Conservation (phyloP, 1,139 yeast genomes). For the Diutina sp. region DNA sequence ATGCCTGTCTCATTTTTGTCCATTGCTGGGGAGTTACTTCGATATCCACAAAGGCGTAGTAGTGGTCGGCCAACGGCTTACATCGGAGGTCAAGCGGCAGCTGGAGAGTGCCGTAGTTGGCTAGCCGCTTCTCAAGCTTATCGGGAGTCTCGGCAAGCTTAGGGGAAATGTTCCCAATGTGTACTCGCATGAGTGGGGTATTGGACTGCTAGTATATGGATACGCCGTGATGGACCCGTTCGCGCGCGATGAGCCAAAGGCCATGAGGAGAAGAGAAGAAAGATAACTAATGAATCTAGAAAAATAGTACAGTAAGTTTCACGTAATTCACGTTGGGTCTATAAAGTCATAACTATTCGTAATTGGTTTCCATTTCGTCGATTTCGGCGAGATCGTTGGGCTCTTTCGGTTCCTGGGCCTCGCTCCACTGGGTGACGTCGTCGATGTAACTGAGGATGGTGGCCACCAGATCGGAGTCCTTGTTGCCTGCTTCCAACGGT, state of each 20-base stretch:
- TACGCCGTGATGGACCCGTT: too few species aligned
- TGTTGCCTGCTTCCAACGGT: constrained; percentile 66
- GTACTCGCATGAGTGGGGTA: constrained; percentile 15
- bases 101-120: constrained; percentile 35
- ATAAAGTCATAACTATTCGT: not conserved
- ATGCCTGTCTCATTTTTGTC: constrained; percentile 36
- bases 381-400: constrained; percentile 25
- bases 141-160: constrained; percentile 29
- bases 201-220: too few species aligned
- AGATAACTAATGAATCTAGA: too few species aligned
- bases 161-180: constrained; percentile 56
- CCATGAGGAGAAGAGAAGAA: too few species aligned
- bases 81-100: constrained; percentile 34
- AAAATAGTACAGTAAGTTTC: too few species aligned
- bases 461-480: constrained; percentile 63
- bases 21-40: constrained; percentile 31
- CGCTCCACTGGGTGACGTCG: constrained; percentile 97
- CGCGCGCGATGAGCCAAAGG: not conserved
- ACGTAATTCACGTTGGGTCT: not conserved
- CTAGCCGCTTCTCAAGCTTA: constrained; percentile 33
- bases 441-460: constrained; percentile 86
- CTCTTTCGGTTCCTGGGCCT: constrained; percentile 91
- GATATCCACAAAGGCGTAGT: constrained; percentile 60
- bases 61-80: constrained; percentile 35
- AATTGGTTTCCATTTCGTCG: not conserved